Base-by-base conservation (phyloP, 805 yeast genomes). In the Metschnikowia gelsemii region DNA sequence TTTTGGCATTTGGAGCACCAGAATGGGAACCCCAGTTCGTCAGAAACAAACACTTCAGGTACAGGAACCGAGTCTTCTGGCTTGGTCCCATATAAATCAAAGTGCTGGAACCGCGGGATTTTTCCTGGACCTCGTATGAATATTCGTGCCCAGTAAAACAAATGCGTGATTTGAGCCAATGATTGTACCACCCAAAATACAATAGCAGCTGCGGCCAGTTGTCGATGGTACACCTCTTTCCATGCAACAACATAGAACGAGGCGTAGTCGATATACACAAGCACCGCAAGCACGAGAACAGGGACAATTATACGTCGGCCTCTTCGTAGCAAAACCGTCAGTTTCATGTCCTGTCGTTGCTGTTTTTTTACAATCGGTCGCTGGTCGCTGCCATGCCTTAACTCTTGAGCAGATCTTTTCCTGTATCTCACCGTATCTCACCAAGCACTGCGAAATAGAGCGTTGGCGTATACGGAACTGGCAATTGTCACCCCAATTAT, bases 1-100 rank as follows among this genome's bases (percentile, higher is more conserved):
- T 82, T 73, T 35, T 75, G 67, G 57, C 96, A 87, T 8, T 64
- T 59, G 1, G 83, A 62, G 55, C 96, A 88, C 80, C 86, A 90
- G 20, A 68, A 66, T 0, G 96, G 95, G 49, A 73, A 78, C 0
- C 98, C 97, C 42, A 75, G 70, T 8, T 64, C 66, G 57, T 85
- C 89, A 58, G 95, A 85, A 13, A 73, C 56, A 56, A 87, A 90
- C 18, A 72, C 64, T 1, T 61, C 68, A 0, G 95, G 93, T 1
- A 80, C 72, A 0, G 58, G 56, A 2, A 64, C 58, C 8, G 66
- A 55, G 5, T 40, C 48, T 6, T 40, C 42, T 4, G 40, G 48
- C 16, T 42, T 49, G 8, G 41, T 35, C 9, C 41, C 47, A 44
- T 59, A 60, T 23, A 67, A 27, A 45, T 66, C 57, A 40, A 58